These are phyloP conservation scores for Candida peoriensis DNA, from an alignment of 805 yeast genomes.

Conservation along the genomic window DNA sequence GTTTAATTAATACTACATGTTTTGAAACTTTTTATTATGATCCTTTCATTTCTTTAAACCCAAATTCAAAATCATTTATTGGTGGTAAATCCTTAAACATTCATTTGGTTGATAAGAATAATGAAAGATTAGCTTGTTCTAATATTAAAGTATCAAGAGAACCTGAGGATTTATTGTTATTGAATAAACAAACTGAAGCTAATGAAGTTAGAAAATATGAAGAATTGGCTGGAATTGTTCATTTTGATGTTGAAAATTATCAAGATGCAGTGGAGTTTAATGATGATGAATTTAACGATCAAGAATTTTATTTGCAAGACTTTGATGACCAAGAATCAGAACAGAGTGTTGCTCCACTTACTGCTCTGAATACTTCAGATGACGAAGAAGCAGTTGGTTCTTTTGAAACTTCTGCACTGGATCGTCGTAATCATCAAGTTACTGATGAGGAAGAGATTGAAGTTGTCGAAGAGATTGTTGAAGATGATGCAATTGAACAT, in stretches of 20 bases:
- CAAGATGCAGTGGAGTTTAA: constrained; percentile 1
- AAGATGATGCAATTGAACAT: constrained; percentile 2
- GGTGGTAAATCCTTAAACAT: constrained; percentile 53
- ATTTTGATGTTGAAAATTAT: constrained; percentile 1
- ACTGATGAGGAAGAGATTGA: too few species aligned
- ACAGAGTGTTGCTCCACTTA: background rate
- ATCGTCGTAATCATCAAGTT: too few species aligned
- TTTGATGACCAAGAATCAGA: constrained; percentile 1
- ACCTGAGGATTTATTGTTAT: constrained; percentile 24
- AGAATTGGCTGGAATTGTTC: constrained; percentile 22
- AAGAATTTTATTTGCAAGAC: background rate
- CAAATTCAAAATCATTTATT: constrained; percentile 49
- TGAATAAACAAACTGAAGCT: constrained; percentile 23
- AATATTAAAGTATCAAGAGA: constrained; percentile 34
- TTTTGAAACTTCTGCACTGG: too few species aligned
- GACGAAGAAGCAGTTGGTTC: constrained; percentile 4
- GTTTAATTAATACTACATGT: constrained; percentile 65
- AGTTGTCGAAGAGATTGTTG: constrained; percentile 1
- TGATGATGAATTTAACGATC: background rate
- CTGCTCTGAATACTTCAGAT: constrained; percentile 2
- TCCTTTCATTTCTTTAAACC: constrained; percentile 59
- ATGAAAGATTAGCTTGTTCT: constrained; percentile 59
- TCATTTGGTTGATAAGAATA: constrained; percentile 42
- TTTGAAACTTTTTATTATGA: constrained; percentile 60
- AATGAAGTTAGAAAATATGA: constrained; percentile 22